Percentiles rank a stretch among this genome's conserved stretches.
Evolutionary conservation across 306 rosid genomes (phyloP).

Genomic region (Medicago ruthenica): DNA sequence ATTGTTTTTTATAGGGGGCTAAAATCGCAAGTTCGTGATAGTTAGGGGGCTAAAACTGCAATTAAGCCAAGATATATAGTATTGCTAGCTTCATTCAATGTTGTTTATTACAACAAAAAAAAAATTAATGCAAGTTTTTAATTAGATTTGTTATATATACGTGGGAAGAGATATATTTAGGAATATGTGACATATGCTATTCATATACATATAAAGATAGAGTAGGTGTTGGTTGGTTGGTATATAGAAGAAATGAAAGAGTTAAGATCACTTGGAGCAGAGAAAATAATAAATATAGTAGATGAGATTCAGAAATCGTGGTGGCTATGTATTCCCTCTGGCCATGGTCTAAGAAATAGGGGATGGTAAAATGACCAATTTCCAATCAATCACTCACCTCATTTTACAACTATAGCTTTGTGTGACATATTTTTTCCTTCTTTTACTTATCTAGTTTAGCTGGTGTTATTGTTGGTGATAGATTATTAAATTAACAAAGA

Average conservation of each 20-base stretch:
- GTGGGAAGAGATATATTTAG: background rate
- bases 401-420: background rate
- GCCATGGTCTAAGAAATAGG: slow-evolving; percentile 28
- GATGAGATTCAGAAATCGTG: background rate
- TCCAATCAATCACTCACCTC: slow-evolving; percentile 46
- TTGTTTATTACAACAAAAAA: too few species aligned
- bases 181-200: slow-evolving; percentile 9
- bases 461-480: background rate
- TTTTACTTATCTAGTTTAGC: background rate
- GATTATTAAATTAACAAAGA: background rate
- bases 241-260: background rate
- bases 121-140: too few species aligned
- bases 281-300: slow-evolving; percentile 11
- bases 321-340: slow-evolving; percentile 28
- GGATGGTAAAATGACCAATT: slow-evolving; percentile 23
- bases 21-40: too few species aligned
- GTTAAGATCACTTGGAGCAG: slow-evolving; percentile 14
- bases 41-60: too few species aligned
- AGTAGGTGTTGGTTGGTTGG: slow-evolving; percentile 33
- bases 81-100: background rate
- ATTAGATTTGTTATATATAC: too few species aligned
- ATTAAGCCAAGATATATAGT: too few species aligned
- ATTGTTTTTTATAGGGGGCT: too few species aligned
- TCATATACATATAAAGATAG: background rate
- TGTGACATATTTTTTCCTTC: background rate